Percentiles rank a stretch among this genome's conserved stretches.
Conservation (phyloP, 306 rosid species). For the cucumber (Cucumis sativus) region Cucumber_9930_V3 NC_026657.2:35778001-35778500, state of each 20-base stretch:
- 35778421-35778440: slow-evolving; percentile 71
- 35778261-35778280: neutral
- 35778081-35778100: slow-evolving; percentile 84
- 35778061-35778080: slow-evolving; percentile 89
- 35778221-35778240: slow-evolving; percentile 12
- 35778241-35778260: neutral
- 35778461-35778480: slow-evolving; percentile 92
- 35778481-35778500: slow-evolving; percentile 82
- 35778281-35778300: slow-evolving; percentile 1
- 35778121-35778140: slow-evolving; percentile 71
- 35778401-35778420: slow-evolving; percentile 96
- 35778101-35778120: slow-evolving; percentile 69
- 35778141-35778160: slow-evolving; percentile 89
- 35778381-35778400: slow-evolving; percentile 67
- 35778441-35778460: slow-evolving; percentile 93
- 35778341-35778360: slow-evolving; percentile 62
- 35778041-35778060: slow-evolving; percentile 78
- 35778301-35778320: slow-evolving; percentile 56
- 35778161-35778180: slow-evolving; percentile 84
- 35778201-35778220: slow-evolving; percentile 96
- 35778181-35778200: slow-evolving; percentile 76
- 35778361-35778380: slow-evolving; percentile 57
- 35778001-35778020: slow-evolving; percentile 76
- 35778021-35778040: slow-evolving; percentile 44
- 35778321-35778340: slow-evolving; percentile 90